Evolutionary conservation across 768 basidiomycete genomes (phyloP).

Genomic region (Strobilomyces echinocephalus): DNA sequence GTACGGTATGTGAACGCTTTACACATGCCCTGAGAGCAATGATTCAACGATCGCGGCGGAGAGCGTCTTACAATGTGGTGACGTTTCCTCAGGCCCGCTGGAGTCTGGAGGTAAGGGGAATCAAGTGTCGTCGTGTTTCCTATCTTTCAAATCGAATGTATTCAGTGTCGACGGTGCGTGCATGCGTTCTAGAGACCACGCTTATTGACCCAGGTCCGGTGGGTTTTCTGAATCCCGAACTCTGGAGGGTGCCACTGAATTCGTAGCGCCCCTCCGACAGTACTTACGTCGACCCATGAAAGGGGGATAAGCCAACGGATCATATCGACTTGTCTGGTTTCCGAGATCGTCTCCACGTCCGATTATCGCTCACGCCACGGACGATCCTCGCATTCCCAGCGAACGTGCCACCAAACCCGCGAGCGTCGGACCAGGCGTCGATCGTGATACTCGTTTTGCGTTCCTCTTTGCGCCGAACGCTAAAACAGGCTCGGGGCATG

Average conservation of each 20-base stretch:
- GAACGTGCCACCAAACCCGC: constrained; percentile 40
- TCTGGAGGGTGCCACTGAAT: not conserved
- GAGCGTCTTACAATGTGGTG: not conserved
- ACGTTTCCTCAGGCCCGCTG: not conserved
- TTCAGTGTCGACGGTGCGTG: not conserved
- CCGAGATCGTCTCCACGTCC: not conserved
- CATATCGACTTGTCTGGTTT: not conserved
- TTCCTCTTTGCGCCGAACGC: constrained; percentile 37
- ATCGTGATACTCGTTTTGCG: constrained; percentile 40
- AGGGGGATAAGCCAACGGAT: not conserved
- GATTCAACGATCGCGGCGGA: not conserved
- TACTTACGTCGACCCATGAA: not conserved
- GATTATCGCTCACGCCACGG: constrained; percentile 26
- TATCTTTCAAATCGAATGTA: too few relatives aligned
- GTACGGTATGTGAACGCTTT: too few relatives aligned
- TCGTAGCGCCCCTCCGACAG: not conserved
- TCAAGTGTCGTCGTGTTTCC: not conserved
- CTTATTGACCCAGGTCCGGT: not conserved
- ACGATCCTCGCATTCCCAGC: constrained; percentile 41
- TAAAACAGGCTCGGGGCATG: constrained; percentile 18
- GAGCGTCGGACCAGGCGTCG: constrained; percentile 40
- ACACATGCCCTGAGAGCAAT: not conserved
- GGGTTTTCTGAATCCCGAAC: not conserved
- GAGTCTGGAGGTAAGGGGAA: not conserved
- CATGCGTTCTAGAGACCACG: not conserved